Evolutionary conservation across 2,329 filamentous ascomycete species (phyloP).

Genomic region (Atkinsonella texensis): DNA sequence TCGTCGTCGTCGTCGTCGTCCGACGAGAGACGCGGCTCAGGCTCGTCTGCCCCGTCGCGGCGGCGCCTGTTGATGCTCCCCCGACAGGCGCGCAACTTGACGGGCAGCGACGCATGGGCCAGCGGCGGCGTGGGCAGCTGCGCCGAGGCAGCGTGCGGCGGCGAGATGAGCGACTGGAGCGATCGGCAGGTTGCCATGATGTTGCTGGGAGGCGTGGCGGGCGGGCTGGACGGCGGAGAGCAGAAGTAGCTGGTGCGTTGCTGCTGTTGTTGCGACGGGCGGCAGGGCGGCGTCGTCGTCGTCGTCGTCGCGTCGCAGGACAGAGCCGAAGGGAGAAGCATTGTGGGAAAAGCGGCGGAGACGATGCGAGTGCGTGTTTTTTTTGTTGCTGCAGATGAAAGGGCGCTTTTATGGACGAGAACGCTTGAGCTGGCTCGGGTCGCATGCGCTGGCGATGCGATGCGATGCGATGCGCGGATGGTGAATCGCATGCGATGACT

Average conservation of each 20-base stretch:
- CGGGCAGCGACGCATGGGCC: slow-evolving; percentile 34
- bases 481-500: too few species aligned
- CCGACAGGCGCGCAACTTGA: slow-evolving; percentile 41
- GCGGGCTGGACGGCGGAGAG: slow-evolving; percentile 47
- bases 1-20: slow-evolving; percentile 27
- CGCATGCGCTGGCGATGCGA: too few species aligned
- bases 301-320: slow-evolving; percentile 48
- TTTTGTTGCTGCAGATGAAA: too few species aligned
- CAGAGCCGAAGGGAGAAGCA: slow-evolving; percentile 48
- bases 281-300: slow-evolving; percentile 32
- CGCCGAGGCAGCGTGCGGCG: slow-evolving; percentile 24
- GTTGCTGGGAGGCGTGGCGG: slow-evolving; percentile 37
- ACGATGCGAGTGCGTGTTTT: too few species aligned
- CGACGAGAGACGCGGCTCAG: slow-evolving; percentile 23
- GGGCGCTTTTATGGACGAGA: too few species aligned
- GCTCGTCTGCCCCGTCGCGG: slow-evolving; percentile 34
- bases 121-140: slow-evolving; percentile 46
- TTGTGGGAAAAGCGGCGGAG: slow-evolving; percentile 15
- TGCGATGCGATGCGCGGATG: too few species aligned
- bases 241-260: slow-evolving; percentile 36
- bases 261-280: slow-evolving; percentile 33
- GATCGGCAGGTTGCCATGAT: slow-evolving; percentile 49
- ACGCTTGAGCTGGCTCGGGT: too few species aligned
- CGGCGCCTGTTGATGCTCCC: slow-evolving; percentile 43
- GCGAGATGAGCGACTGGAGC: slow-evolving; percentile 44